phyloP scores from a whole-genome alignment of 1,139 yeast genomes.

The Lodderomyces pseudojiufengensis region DNA sequence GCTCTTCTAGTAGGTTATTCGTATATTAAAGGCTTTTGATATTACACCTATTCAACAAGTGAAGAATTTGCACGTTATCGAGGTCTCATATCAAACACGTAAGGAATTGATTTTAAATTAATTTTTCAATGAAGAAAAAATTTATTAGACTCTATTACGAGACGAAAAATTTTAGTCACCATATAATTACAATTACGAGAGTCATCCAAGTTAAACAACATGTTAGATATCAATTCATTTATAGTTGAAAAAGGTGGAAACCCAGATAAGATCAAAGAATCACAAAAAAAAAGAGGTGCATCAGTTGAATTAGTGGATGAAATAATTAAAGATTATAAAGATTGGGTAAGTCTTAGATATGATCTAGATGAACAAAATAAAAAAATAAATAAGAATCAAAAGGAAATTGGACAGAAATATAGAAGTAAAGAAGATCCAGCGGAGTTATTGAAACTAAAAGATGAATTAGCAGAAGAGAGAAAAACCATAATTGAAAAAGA shows the following conservation, averaged over 20 bases:
- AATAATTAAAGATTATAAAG: conserved; percentile 83
- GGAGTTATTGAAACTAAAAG: conserved; percentile 79
- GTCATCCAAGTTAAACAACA: conserved; percentile 23
- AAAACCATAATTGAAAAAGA: conserved; percentile 63
- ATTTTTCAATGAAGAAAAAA: neutral
- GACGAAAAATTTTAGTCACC: neutral
- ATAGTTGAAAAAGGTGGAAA: conserved; percentile 96
- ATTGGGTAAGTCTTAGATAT: conserved; percentile 90
- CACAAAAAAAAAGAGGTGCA: conserved; percentile 93
- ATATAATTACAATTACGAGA: too few relatives aligned
- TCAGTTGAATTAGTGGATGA: conserved; percentile 94
- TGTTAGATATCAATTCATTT: conserved; percentile 91
- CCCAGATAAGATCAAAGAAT: conserved; percentile 80
- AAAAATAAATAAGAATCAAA: conserved; percentile 80
- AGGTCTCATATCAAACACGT: too few relatives aligned
- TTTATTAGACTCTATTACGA: neutral
- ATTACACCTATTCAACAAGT: too few relatives aligned
- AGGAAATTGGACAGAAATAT: conserved; percentile 86
- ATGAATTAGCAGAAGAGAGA: conserved; percentile 66
- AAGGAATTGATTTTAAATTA: too few relatives aligned
- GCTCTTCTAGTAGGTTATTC: too few relatives aligned
- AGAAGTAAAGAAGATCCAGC: conserved; percentile 94
- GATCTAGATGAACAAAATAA: conserved; percentile 89
- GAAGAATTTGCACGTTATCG: too few relatives aligned
- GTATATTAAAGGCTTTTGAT: too few relatives aligned